Evolutionary conservation across 768 basidiomycete genomes (phyloP), one percentile per base, ranked within the genome.

Genomic region (Mycena pura): DNA sequence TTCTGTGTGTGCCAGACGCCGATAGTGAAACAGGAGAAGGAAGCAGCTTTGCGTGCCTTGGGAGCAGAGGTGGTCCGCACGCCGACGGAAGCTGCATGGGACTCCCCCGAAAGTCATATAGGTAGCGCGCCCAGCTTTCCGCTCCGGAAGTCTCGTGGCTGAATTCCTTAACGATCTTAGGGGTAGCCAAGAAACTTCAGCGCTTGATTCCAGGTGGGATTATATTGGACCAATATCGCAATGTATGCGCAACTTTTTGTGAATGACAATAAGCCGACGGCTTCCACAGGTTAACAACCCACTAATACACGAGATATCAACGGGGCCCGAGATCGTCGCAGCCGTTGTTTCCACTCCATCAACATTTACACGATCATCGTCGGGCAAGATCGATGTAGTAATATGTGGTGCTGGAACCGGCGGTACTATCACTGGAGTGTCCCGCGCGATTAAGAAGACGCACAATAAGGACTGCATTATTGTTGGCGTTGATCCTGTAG

Each of bases 41-140:
- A 95, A 77, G 93, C 93, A 1, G 84, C 93, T 22, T 82, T 99
- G 27, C 88, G 93, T 38, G 94, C 95, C 0, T 83, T 98, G 10
- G 96, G 97, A 4, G 97, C 97, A 3, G 91, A 95, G 72, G 95
- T 99, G 51, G 82, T 99, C 54, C 91, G 97, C 48, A 98, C 97
- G 5, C 96, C 96, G 5, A 94, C 87, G 11, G 90, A 90, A 54
- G 94, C 92, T 1, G 85, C 92, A 5, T 96, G 88, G 86, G 91
- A 97, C 70, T 88, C 94, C 2, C 90, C 92, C 14, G 90, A 94
- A 41, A 93, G 91, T 63, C 92, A 97, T 72, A 91, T 99, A 86
- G 92, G 93, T 92, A 86, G 82, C 82, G n/a, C n/a, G 76, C 80
- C 70, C 64, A 49, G 66, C 62, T 71, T 61, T 21, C 36, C 51